A percentile compares a stretch with the other conserved stretches of the same genome.
phyloP scores from a whole-genome alignment of 257 asterid genomes.

The Primulina tabacum region DNA sequence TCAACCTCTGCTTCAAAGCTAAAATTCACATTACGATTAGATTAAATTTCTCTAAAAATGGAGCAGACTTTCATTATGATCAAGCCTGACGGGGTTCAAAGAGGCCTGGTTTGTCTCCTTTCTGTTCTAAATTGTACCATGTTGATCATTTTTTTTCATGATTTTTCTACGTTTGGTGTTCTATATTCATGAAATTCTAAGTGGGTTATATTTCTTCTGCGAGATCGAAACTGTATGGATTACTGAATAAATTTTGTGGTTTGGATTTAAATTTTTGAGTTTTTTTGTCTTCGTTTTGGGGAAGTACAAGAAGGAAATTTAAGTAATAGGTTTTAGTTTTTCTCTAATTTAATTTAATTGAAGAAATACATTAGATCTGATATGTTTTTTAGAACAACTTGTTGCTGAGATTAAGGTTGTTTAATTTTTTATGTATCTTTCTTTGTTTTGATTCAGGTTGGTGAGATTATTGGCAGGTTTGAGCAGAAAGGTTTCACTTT shows the following conservation, averaged over 20 bases:
- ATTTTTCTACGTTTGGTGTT: background rate
- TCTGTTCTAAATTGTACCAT: background rate
- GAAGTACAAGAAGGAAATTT: background rate
- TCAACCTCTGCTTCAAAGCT: conserved; percentile 2
- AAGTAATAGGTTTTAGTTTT: background rate
- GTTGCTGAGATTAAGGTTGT: background rate
- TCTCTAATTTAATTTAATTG: background rate
- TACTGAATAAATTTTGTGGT: background rate
- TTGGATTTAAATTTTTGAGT: background rate
- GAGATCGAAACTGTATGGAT: background rate
- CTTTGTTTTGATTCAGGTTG: conserved; percentile 58
- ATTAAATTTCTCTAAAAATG: conserved; percentile 39
- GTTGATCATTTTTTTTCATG: background rate
- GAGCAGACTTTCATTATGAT: conserved; percentile 99
- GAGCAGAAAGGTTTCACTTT: conserved; percentile 94
- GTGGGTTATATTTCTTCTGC: background rate
- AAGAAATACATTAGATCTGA: conserved; percentile 14
- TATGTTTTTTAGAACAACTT: background rate
- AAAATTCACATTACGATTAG: no score
- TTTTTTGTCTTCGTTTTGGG: background rate
- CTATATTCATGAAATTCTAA: background rate
- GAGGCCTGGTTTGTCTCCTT: conserved; percentile 66
- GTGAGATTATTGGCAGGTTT: conserved; percentile 85
- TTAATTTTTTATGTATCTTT: background rate
- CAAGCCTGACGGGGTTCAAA: conserved; percentile 98